Evolutionary conservation across 768 basidiomycete species (phyloP).

Genomic region (Lyophyllum decastes): DNA sequence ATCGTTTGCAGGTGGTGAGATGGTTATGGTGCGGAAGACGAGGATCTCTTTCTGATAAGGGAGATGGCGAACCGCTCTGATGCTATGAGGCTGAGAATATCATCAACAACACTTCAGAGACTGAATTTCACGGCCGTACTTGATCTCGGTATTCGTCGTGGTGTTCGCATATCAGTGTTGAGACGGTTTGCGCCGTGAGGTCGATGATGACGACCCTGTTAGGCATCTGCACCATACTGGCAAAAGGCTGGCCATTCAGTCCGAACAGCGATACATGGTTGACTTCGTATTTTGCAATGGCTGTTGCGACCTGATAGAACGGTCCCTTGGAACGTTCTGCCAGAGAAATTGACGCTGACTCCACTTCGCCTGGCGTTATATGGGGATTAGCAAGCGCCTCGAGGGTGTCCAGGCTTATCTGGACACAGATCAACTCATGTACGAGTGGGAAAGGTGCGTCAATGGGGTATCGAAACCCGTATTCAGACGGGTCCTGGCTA

Average conservation of each 20-base stretch:
- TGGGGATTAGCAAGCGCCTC: constrained; percentile 46
- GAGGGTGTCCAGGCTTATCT: constrained; percentile 40
- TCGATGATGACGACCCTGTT: constrained; percentile 45
- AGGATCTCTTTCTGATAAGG: constrained; percentile 54
- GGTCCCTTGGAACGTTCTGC: constrained; percentile 36
- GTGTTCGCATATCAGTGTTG: constrained; percentile 40
- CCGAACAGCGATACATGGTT: constrained; percentile 42
- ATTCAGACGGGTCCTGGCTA: constrained; percentile 40
- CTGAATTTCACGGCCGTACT: not conserved
- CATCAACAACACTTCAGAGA: constrained; percentile 18
- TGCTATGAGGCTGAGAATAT: constrained; percentile 41
- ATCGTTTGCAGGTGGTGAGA: not conserved
- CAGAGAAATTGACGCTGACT: constrained; percentile 30
- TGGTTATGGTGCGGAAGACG: constrained; percentile 44
- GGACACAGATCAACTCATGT: constrained; percentile 46
- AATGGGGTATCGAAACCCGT: constrained; percentile 34
- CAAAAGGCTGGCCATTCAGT: constrained; percentile 39
- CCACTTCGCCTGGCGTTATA: constrained; percentile 34
- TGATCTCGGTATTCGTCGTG: constrained; percentile 23
- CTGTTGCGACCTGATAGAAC: constrained; percentile 39
- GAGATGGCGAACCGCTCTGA: constrained; percentile 53
- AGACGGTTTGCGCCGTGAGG: constrained; percentile 33
- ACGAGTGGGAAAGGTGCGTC: constrained; percentile 44
- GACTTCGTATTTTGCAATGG: constrained; percentile 39
- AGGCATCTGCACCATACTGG: constrained; percentile 43